phyloP scores from a whole-genome alignment of 306 rosid species.

The Sesbania bispinosa region DNA sequence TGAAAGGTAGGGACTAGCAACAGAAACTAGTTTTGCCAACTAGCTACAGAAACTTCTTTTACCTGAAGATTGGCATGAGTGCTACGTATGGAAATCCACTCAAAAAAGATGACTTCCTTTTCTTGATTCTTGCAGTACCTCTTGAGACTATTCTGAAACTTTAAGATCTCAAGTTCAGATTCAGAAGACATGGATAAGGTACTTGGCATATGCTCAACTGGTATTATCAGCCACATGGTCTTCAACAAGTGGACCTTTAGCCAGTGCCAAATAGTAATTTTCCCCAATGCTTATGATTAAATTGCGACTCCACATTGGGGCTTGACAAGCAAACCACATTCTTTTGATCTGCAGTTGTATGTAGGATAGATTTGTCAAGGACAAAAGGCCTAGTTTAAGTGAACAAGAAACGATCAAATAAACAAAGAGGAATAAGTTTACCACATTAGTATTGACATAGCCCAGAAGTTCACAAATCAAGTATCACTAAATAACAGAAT shows the following conservation, averaged over 20 bases:
- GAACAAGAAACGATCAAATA: background rate
- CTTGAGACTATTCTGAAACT: constrained; percentile 65
- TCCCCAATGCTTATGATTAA: constrained; percentile 79
- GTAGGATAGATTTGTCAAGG: constrained; percentile 27
- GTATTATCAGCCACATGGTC: constrained; percentile 81
- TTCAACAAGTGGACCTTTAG: constrained; percentile 91
- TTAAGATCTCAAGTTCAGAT: constrained; percentile 57
- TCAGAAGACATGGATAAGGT: constrained; percentile 61
- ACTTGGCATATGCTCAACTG: constrained; percentile 74
- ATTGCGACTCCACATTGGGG: constrained; percentile 78
- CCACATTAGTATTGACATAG: background rate
- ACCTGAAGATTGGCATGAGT: constrained; percentile 99
- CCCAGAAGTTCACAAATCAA: constrained; percentile 5
- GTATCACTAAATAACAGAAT: background rate
- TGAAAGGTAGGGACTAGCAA: background rate
- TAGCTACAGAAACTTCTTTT: constrained; percentile 14
- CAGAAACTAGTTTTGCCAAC: too few relatives aligned
- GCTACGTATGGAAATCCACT: constrained; percentile 76
- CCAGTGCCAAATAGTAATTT: constrained; percentile 81
- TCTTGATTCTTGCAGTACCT: constrained; percentile 57
- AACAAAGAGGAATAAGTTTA: background rate
- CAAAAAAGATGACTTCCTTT: constrained; percentile 85
- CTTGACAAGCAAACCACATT: constrained; percentile 97
- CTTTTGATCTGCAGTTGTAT: constrained; percentile 71
- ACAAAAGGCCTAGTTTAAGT: constrained; percentile 12